phyloP scores from a whole-genome alignment of 2,329 filamentous ascomycete species.

The Neonectria hederae region DNA sequence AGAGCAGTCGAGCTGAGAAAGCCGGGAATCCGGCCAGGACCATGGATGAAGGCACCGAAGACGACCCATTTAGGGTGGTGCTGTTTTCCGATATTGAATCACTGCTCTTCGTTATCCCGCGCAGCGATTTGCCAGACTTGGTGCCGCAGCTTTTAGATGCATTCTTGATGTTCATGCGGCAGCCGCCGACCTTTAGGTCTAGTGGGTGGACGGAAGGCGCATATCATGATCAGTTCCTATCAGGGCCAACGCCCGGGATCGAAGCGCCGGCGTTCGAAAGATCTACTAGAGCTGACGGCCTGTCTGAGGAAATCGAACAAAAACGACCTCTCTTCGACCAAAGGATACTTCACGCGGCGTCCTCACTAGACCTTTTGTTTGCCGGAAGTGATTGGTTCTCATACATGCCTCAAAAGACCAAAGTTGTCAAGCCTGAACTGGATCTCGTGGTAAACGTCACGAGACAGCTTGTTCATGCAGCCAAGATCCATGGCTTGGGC shows the following conservation, averaged over 20 bases:
- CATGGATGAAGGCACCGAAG: constrained; percentile 76
- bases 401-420: constrained; percentile 46
- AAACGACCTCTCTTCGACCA: constrained; percentile 45
- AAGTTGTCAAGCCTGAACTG: constrained; percentile 44
- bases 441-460: constrained; percentile 65
- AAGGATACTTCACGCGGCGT: constrained; percentile 40
- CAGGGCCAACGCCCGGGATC: constrained; percentile 9
- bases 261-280: constrained; percentile 1
- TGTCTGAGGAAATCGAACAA: constrained; percentile 34
- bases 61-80: constrained; percentile 85
- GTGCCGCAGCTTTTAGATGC: constrained; percentile 68
- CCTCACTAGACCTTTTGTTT: constrained; percentile 65
- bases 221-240: constrained; percentile 45
- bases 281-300: constrained; percentile 18
- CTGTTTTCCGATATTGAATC: constrained; percentile 80
- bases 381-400: constrained; percentile 56
- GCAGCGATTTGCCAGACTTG: constrained; percentile 45
- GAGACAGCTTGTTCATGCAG: constrained; percentile 64
- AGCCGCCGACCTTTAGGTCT: constrained; percentile 61
- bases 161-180: constrained; percentile 73
- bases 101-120: constrained; percentile 65
- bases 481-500: constrained; percentile 56
- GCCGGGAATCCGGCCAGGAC: constrained; percentile 75
- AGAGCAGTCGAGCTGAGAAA: constrained; percentile 58
- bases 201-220: constrained; percentile 45